A percentile compares a stretch with the other conserved stretches of the same genome.
Conservation (phyloP, 495 filamentous ascomycete genomes). For the Parachaetomium inaequale region DNA sequence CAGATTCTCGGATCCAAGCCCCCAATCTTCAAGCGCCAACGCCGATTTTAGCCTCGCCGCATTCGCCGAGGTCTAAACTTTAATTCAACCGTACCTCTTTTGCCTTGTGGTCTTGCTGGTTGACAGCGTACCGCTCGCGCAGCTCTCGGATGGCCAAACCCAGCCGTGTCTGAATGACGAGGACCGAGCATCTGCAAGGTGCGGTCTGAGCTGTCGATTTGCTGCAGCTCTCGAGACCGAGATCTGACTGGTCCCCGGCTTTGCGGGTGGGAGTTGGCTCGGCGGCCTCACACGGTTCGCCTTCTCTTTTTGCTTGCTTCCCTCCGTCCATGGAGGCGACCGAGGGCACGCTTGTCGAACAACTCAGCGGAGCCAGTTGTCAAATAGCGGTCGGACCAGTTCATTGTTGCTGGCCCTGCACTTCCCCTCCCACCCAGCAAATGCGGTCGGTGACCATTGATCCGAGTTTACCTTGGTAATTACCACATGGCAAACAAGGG, state of each 20-base stretch:
- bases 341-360: background rate
- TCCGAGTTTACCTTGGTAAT: background rate
- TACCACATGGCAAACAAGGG: conserved; percentile 17
- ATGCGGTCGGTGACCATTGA: background rate
- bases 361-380: background rate
- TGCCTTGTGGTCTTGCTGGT: background rate
- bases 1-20: conserved; percentile 23
- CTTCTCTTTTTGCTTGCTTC: background rate
- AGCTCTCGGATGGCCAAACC: background rate
- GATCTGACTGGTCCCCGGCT: background rate
- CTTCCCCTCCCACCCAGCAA: too few relatives aligned
- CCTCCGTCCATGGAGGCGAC: background rate
- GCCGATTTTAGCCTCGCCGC: conserved; percentile 25
- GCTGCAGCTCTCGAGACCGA: background rate
- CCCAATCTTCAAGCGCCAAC: conserved; percentile 25
- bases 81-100: conserved; percentile 21
- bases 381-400: background rate
- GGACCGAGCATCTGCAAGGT: too few relatives aligned
- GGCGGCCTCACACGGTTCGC: background rate
- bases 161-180: background rate
- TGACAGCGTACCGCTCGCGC: background rate
- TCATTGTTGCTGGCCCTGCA: background rate
- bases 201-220: background rate
- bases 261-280: background rate
- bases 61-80: conserved; percentile 23